Base-by-base conservation (phyloP, 371 early-diverging fungal species). In the Rhizomucor miehei region DNA sequence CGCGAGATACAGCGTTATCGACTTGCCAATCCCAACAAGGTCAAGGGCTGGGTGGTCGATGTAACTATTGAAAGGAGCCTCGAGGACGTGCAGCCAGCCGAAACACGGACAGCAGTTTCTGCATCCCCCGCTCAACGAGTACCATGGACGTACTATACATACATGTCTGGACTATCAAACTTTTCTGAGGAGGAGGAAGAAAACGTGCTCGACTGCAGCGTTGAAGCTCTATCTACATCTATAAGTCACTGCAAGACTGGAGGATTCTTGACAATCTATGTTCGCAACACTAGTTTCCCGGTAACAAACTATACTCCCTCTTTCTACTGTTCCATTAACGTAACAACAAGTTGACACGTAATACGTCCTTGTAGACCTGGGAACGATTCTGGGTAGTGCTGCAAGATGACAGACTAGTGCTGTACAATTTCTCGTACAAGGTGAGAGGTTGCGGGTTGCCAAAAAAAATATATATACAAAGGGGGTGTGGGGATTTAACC, bases 241-340 rank as follows among this genome's bases (percentile, higher is more conserved):
- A 46, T 48, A 19, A 29, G 44, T 11, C 54, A 54, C 38, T 71
- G 66, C 29, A 23, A 40, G 51, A 40, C 49, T 4, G 69, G 72
- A 1, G 72, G 68, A 20, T 66, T 68, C 46, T 38, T 68, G 19
- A 71, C 68, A 13, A 58, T 71, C 41, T 71, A 71, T 51, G 63
- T 71, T 13, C 62, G 60, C 35, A 53, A 63, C 17, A 51, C 50
- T 6, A 34, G 44, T 4, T 62, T 59, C 51, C 69, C 72, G 23
- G 72, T 71, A 71, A 62, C 60, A n/a, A 1, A 9, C 6, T 17
- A n/a, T 8, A 29, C 38, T 8, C 25, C 20, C 51, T 41, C 25
- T 20, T 43, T 53, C 23, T 6, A 14, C 23, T 20, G 11, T 44
- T 44, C 40, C n/a, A n/a, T 44, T n/a, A 17, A 24, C n/a, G 13